These are phyloP conservation scores for Alternaria sp. DNA, from an alignment of 2,329 filamentous ascomycete genomes.

Conservation along the genomic window DNA sequence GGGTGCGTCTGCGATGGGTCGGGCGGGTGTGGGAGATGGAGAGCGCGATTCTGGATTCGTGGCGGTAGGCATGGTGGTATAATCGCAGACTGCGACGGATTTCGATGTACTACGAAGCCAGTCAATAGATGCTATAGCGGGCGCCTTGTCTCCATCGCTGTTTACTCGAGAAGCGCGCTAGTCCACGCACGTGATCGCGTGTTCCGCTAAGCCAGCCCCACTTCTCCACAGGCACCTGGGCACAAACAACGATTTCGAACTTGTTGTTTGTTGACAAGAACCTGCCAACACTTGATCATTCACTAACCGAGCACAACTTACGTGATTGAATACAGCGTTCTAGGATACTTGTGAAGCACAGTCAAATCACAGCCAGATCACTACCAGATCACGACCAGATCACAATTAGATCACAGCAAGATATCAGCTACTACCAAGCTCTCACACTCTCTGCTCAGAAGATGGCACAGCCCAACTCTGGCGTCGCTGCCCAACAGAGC, in stretches of 20 bases:
- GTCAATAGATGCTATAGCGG: background rate
- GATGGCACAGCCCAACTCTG: background rate
- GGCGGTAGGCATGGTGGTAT: constrained; percentile 37
- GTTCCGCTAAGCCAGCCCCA: constrained; percentile 1
- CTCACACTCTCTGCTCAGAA: background rate
- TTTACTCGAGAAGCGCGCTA: constrained; percentile 25
- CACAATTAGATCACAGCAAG: background rate
- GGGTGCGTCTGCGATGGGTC: constrained; percentile 61
- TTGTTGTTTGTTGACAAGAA: background rate
- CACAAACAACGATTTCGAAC: background rate
- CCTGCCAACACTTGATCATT: background rate
- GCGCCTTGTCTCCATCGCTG: background rate
- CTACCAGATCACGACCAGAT: background rate
- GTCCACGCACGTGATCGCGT: constrained; percentile 18
- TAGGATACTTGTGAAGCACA: background rate
- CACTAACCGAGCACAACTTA: background rate
- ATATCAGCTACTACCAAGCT: background rate
- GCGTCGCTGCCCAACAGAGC: background rate
- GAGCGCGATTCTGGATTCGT: constrained; percentile 44
- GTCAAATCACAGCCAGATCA: background rate
- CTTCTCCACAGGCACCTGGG: constrained; percentile 2
- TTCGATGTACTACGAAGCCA: background rate
- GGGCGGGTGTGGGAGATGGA: constrained; percentile 60
- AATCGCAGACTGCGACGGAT: background rate
- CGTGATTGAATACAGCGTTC: background rate